phyloP scores from a whole-genome alignment of 768 basidiomycete species.

The Amanita phalloides region DNA sequence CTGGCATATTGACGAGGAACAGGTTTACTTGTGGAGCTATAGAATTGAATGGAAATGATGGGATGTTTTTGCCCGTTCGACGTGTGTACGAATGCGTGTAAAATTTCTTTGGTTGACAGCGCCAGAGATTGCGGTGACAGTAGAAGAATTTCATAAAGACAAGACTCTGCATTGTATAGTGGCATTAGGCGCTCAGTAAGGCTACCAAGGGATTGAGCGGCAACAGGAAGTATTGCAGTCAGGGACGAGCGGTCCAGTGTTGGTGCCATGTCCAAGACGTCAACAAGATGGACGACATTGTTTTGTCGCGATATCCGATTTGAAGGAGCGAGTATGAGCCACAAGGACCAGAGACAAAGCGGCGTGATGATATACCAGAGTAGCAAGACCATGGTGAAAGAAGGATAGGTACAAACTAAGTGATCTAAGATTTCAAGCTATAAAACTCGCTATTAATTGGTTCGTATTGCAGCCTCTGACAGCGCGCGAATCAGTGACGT shows the following conservation, averaged over 20 bases:
- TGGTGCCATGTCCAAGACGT: not conserved
- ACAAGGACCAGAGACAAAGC: conserved; percentile 3
- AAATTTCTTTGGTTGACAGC: conserved; percentile 17
- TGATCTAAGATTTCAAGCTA: not conserved
- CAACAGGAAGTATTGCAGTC: conserved; percentile 40
- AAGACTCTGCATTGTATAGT: conserved; percentile 23
- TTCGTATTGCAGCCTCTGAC: conserved; percentile 57
- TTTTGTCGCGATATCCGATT: not conserved
- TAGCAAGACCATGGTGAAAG: not conserved
- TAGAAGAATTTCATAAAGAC: conserved; percentile 35
- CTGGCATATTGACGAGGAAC: conserved; percentile 22
- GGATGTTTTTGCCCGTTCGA: conserved; percentile 9
- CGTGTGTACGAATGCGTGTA: not conserved
- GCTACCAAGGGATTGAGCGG: conserved; percentile 18
- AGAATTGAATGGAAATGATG: conserved; percentile 20
- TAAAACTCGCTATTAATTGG: conserved; percentile 17
- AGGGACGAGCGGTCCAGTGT: conserved; percentile 21
- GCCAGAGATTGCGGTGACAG: conserved; percentile 29
- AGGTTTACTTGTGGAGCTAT: conserved; percentile 14
- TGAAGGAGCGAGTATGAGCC: not conserved
- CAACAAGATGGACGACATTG: not conserved
- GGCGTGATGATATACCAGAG: not conserved
- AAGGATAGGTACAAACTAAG: not conserved
- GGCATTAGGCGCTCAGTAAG: conserved; percentile 25
- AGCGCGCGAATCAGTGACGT: not conserved